Evolutionary conservation across 768 basidiomycete species (phyloP), one percentile per base, ranked within the genome.

Genomic region (Hydnum rufescens): DNA sequence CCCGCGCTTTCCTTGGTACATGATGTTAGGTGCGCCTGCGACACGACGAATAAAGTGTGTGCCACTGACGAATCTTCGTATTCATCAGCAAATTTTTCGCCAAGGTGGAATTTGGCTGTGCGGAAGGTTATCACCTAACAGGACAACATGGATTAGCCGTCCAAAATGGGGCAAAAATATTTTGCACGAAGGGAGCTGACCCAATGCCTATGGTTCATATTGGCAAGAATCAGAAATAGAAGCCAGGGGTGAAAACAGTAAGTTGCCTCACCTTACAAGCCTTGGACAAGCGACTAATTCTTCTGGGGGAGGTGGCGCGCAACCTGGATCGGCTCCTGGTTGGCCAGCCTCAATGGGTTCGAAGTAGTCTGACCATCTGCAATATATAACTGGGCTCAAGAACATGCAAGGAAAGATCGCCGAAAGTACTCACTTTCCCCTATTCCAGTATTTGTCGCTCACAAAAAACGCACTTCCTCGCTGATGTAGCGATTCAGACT

Each of bases 281-380:
- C 80, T 68, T 19, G 81, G 81, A 60, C 81, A 83, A n/a, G 80
- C 76, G 23, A 80, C 79, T 25, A 77, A 66, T 61, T 81, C 81
- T 64, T 79, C 68, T 4, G 78, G 71, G 16, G 76, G 77, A 42
- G 81, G 80, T 3, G 74, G 64, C 53, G 61, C 64, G 55, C 81
- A 83, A 4, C 71, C 75, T 19, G 75, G 77, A 59, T 82, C 72
- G 28, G 78, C 78, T 25, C 78, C 78, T 18, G 74, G 76, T 58
- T 80, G 73, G 8, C 66, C 66, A 5, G 58, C 49, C 5, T 68
- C 67, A 13, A 80, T 66, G 54, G 74, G 70, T 57, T 74, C 64
- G 59, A 83, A 83, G 59, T 80, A 71, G 58, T 82, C 78, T 30
- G 65, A 66, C 80, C 79, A 83, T 59, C 79, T 79, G 53, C 13